A percentile compares a stretch with the other conserved stretches of the same genome.
Conservation (phyloP, 1,284 basidiomycete genomes). For the Trametes versicolor region DNA sequence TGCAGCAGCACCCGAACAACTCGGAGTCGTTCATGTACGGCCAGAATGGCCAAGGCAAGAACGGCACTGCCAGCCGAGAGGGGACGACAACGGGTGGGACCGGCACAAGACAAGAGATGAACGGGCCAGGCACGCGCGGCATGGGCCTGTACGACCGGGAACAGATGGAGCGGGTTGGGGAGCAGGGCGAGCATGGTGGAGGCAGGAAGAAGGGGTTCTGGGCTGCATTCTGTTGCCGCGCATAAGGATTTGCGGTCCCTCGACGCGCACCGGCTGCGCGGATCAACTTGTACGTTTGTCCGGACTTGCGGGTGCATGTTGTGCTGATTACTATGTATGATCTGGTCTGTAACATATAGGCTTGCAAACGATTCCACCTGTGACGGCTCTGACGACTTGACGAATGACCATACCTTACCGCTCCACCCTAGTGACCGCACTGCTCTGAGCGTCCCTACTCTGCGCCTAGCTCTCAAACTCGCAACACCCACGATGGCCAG, state of each 20-base stretch:
- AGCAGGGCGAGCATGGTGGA: constrained; percentile 63
- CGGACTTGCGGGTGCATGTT: constrained; percentile 2
- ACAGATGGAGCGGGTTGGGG: constrained; percentile 62
- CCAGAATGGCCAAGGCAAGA: constrained; percentile 56
- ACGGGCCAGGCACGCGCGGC: constrained; percentile 65
- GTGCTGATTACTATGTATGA: constrained; percentile 11
- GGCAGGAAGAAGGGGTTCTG: constrained; percentile 60
- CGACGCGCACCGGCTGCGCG: constrained; percentile 38
- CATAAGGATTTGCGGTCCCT: constrained; percentile 49
- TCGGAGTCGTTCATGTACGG: constrained; percentile 73
- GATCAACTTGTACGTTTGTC: constrained; percentile 35
- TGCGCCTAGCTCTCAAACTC: constrained; percentile 23
- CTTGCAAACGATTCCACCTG: constrained; percentile 32
- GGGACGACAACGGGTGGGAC: constrained; percentile 39
- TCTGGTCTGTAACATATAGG: constrained; percentile 19
- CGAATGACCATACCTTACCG: constrained; percentile 35
- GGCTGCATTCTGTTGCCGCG: constrained; percentile 77
- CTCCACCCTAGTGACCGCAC: constrained; percentile 19
- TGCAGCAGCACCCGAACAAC: constrained; percentile 43
- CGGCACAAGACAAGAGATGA: constrained; percentile 35
- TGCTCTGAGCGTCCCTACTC: constrained; percentile 25
- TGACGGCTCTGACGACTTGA: constrained; percentile 38
- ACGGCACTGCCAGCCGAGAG: constrained; percentile 47
- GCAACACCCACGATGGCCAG: constrained; percentile 23
- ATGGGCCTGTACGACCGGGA: constrained; percentile 63